Base-by-base conservation (phyloP, 1,139 yeast genomes). In the Debaryomycetaceae sp. region DNA sequence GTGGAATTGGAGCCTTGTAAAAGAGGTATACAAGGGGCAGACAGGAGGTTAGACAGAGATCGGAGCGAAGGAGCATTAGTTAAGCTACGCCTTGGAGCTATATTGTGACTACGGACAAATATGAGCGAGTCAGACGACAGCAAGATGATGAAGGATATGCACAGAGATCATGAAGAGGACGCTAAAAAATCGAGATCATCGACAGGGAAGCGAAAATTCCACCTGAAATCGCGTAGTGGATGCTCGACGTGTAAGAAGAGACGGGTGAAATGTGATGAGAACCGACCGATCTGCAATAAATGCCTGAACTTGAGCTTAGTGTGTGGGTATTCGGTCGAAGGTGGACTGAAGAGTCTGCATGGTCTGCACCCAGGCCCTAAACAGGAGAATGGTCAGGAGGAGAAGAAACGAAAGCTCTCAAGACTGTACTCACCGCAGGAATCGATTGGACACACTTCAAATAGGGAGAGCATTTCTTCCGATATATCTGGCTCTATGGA, bases 211-310 rank as follows among this genome's bases (percentile, higher is more conserved):
- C 72, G 95, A 45, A 84, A 83, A 59, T 86, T 82, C 61, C 98
- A 91, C 59, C 87, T 83, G 50, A 91, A 91, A 64, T 87, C 96
- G 33, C 76, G 96, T 48, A 80, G 81, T 42, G 98, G 98, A 0
- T 91, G 98, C 63, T 78, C 83, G 38, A 87, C 95, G 1, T 91
- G 98, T 65, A 91, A 91, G 59, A 77, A 80, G 53, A 77, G 97
- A 55, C 71, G 97, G 44, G 96, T 91, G 40, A 91, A 91, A 60
- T 91, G 98, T 70, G 97, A 91, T 62, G 98, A 91, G 62, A 71
- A 74, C 0, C 85, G 82, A 53, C 98, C 98, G 0, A 61, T 71
- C 13, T 91, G 98, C 63, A 72, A 72, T 27, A 89, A 89, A 64
- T 91, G 98, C 63, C 66, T 72, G 45, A 83, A 87, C 52, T 78